Evolutionary conservation across 2,329 filamentous ascomycete genomes (phyloP).

Genomic region (Hypoxylon sp.): DNA sequence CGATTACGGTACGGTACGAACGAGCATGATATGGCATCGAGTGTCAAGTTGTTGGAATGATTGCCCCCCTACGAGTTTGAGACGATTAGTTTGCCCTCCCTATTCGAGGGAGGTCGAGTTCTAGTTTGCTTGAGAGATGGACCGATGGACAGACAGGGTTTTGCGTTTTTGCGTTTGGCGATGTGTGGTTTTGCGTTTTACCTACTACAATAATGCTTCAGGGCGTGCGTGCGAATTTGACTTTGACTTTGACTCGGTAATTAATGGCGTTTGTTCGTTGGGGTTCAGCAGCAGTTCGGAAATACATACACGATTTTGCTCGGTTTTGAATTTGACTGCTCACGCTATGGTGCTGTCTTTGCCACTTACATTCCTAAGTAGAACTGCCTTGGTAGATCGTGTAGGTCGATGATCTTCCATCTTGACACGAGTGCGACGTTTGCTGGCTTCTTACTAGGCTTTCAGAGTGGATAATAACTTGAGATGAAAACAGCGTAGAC

Average conservation of each 20-base stretch:
- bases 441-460: background rate
- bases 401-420: background rate
- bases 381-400: background rate
- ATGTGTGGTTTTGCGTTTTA: slow-evolving; percentile 16
- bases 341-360: background rate
- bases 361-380: background rate
- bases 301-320: slow-evolving; percentile 28
- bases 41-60: background rate
- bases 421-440: background rate
- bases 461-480: background rate
- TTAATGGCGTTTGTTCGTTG: slow-evolving; percentile 26
- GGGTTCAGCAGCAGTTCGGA: slow-evolving; percentile 29
- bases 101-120: background rate
- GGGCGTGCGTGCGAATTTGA: slow-evolving; percentile 6
- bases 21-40: slow-evolving; percentile 4
- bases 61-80: background rate
- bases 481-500: too few relatives aligned
- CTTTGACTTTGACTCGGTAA: slow-evolving; percentile 12
- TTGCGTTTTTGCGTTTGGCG: slow-evolving; percentile 1
- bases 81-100: background rate
- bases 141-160: background rate
- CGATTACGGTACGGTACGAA: background rate
- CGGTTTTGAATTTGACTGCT: background rate
- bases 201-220: slow-evolving; percentile 19
- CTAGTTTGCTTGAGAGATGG: background rate